Conservation (phyloP, 139 green algal genomes). For the Micractinium conductrix region DNA sequence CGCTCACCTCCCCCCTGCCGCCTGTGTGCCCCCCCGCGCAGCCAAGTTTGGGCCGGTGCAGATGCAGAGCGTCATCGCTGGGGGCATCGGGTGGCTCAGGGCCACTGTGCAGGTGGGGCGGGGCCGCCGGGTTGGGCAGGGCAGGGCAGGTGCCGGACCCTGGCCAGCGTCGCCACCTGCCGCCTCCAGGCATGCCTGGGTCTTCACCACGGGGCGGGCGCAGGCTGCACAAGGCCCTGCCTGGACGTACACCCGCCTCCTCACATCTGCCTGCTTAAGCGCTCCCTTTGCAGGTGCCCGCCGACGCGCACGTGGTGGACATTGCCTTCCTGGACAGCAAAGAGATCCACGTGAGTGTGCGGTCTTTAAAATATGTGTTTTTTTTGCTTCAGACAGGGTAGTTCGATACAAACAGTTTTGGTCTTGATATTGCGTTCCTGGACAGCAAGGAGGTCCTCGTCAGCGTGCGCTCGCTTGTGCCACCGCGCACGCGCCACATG, state of each 20-base stretch:
- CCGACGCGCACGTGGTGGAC: slow-evolving; percentile 88
- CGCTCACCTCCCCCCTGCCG: background rate
- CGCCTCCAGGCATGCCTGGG: background rate
- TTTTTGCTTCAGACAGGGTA: too few relatives aligned
- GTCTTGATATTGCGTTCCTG: too few relatives aligned
- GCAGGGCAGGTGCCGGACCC: too few relatives aligned
- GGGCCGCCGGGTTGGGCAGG: background rate
- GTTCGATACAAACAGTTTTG: too few relatives aligned
- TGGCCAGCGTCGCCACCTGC: background rate
- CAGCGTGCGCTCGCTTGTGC: too few relatives aligned
- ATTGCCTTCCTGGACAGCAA: slow-evolving; percentile 87
- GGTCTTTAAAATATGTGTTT: too few relatives aligned
- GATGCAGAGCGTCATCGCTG: slow-evolving; percentile 65
- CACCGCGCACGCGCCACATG: too few relatives aligned
- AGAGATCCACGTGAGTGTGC: slow-evolving; percentile 35
- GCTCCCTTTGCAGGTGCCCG: slow-evolving; percentile 61
- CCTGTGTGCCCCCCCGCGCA: background rate
- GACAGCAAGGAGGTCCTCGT: too few relatives aligned
- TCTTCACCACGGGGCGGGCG: background rate
- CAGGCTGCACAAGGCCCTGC: background rate
- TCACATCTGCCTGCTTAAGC: background rate
- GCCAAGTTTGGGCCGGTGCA: slow-evolving; percentile 45
- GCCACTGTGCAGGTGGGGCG: slow-evolving; percentile 55
- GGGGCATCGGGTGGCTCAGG: slow-evolving; percentile 69
- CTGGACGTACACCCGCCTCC: background rate